Percentiles rank a stretch among this genome's conserved stretches.
These are phyloP conservation scores for Leccinum pallidistipes DNA, from an alignment of 1,284 basidiomycete genomes.

Conservation along the genomic window DNA sequence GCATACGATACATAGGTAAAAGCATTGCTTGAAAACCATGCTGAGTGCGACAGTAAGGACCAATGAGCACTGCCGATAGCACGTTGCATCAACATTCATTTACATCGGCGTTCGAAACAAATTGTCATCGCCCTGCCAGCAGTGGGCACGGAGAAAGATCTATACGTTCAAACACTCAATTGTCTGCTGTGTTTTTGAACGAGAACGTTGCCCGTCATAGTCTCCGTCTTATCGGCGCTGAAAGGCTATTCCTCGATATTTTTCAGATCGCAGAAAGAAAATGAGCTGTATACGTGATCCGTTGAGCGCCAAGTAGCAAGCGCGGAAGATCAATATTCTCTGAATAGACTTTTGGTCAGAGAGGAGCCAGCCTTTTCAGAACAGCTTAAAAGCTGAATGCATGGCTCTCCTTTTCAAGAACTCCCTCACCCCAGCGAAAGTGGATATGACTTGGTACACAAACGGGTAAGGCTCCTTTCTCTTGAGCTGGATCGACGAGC, in stretches of 20 bases:
- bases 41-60: neutral
- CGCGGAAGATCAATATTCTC: slow-evolving; percentile 7
- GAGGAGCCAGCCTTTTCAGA: neutral
- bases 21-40: neutral
- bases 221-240: slow-evolving; percentile 11
- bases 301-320: neutral
- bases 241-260: neutral
- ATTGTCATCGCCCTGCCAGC: slow-evolving; percentile 8
- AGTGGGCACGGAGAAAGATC: slow-evolving; percentile 1
- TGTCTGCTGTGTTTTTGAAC: slow-evolving; percentile 3
- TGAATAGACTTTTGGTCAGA: slow-evolving; percentile 16
- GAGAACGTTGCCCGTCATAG: neutral
- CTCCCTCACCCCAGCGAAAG: neutral
- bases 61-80: slow-evolving; percentile 2
- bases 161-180: neutral
- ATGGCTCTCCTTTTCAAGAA: neutral
- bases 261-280: neutral
- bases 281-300: slow-evolving; percentile 7
- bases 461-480: slow-evolving; percentile 14
- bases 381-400: slow-evolving; percentile 12
- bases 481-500: neutral
- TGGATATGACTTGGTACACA: slow-evolving; percentile 12
- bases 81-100: slow-evolving; percentile 3
- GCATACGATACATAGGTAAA: neutral
- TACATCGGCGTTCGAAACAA: slow-evolving; percentile 3